Conservation (phyloP, 2,329 filamentous ascomycete genomes). For the Cadophora gregata region DNA sequence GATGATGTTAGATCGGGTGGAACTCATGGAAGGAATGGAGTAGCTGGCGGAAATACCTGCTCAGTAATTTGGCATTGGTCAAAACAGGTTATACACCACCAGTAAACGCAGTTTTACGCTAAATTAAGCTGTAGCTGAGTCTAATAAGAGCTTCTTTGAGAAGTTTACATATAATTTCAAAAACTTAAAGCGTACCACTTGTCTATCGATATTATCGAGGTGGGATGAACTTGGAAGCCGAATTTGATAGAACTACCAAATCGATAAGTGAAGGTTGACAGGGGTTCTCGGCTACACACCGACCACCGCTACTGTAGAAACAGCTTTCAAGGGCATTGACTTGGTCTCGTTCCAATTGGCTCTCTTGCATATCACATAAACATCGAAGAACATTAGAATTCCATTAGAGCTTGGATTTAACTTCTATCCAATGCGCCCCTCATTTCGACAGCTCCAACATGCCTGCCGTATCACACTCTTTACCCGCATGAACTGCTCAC, state of each 20-base stretch:
- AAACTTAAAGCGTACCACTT: no score
- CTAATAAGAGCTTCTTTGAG: no score
- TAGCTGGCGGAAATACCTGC: slow-evolving; percentile 43
- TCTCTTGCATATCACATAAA: not conserved
- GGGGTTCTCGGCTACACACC: not conserved
- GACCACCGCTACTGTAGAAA: not conserved
- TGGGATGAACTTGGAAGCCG: no score
- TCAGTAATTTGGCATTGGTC: not conserved
- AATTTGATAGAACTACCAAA: no score
- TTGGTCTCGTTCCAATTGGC: not conserved
- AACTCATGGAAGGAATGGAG: slow-evolving; percentile 93
- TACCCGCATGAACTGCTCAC: slow-evolving; percentile 72
- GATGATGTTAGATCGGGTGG: slow-evolving; percentile 89
- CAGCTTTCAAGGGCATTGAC: not conserved
- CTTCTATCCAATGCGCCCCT: slow-evolving; percentile 55
- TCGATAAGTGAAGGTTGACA: not conserved
- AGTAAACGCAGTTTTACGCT: no score
- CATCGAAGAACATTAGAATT: not conserved
- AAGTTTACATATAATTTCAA: no score
- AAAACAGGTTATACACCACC: not conserved
- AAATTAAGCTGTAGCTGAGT: no score
- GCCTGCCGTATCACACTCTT: slow-evolving; percentile 75
- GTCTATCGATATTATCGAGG: no score
- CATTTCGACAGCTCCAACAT: slow-evolving; percentile 54
- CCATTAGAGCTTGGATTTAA: not conserved